Conservation (phyloP, 495 filamentous ascomycete genomes). For the Trichoderma asperelloides region DNA sequence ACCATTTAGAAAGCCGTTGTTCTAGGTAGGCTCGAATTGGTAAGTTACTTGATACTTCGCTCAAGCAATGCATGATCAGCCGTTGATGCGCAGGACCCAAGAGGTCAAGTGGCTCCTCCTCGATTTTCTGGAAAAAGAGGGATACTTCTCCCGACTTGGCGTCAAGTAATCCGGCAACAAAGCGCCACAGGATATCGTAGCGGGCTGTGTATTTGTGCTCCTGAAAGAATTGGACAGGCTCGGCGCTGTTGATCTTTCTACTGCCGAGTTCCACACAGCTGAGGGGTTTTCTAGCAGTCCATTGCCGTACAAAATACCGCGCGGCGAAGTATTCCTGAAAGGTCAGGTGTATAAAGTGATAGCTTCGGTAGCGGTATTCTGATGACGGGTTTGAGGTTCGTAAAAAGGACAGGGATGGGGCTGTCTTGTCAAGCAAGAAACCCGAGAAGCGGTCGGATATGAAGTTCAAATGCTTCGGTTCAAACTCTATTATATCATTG, state of each 20-base stretch:
- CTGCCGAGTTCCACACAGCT: neutral
- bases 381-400: constrained; percentile 20
- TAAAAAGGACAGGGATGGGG: constrained; percentile 27
- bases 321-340: constrained; percentile 37
- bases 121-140: constrained; percentile 28
- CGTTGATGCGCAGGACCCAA: constrained; percentile 31
- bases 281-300: constrained; percentile 13
- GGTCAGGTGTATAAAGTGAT: constrained; percentile 37
- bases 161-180: constrained; percentile 33
- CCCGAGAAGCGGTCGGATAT: constrained; percentile 16
- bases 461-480: constrained; percentile 14
- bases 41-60: constrained; percentile 19
- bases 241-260: neutral
- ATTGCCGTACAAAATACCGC: constrained; percentile 33
- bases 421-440: constrained; percentile 12
- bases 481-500: constrained; percentile 30
- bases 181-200: constrained; percentile 38
- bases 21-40: constrained; percentile 15
- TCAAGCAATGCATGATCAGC: constrained; percentile 34
- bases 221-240: constrained; percentile 22
- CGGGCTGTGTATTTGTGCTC: constrained; percentile 30
- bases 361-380: constrained; percentile 16
- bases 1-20: constrained; percentile 19
- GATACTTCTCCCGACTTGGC: constrained; percentile 7
- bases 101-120: constrained; percentile 29